Base-by-base conservation (phyloP, 306 rosid genomes). In the Rosa multiflora region DNA sequence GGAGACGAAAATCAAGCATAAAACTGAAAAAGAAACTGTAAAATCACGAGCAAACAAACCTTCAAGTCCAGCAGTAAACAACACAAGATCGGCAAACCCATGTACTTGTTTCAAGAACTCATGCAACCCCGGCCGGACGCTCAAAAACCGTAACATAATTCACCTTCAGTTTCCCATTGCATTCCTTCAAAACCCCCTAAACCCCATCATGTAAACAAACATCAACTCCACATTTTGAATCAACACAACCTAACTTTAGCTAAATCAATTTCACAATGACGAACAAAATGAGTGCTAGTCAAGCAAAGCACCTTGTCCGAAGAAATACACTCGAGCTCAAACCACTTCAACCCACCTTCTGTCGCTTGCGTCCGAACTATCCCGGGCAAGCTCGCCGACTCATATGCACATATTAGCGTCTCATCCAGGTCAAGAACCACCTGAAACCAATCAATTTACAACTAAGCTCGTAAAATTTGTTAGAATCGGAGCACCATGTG, bases 51-150 rank as follows among this genome's bases (percentile, higher is more conserved):
- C 21, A 48, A 79, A 47, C 83, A 67, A 76, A 91, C 99, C 99
- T 93, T 95, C 98, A 81, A 95, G 97, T 79, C 99, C 99, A 76
- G 99, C 99, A 51, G 99, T 95, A 78, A 95, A 95, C 74, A 95
- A 91, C 71, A 95, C 94, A 85, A 95, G 82, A 79, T 95, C 91
- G 10, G 98, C 97, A 80, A 95, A 95, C 77, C 86, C 86, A 78
- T 95, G 79, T 53, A 93, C 90, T 81, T 86, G 88, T 53, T 73
- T 87, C 63, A 95, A 86, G 90, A 95, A 95, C 76, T 93, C 96
- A 39, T 83, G 89, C 93, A 95, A 76, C 56, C 99, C 99, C 1
- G 29, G 29, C 99, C 1, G 99, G 99, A 66, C 99, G 98, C 85
- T 95, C 99, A 80, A 93, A 95, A 53, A 92, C 99, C 3, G 99